A percentile compares a stretch with the other conserved stretches of the same genome.
phyloP scores from a whole-genome alignment of 371 early-diverging fungal genomes.

The Mortierella sp. region DNA sequence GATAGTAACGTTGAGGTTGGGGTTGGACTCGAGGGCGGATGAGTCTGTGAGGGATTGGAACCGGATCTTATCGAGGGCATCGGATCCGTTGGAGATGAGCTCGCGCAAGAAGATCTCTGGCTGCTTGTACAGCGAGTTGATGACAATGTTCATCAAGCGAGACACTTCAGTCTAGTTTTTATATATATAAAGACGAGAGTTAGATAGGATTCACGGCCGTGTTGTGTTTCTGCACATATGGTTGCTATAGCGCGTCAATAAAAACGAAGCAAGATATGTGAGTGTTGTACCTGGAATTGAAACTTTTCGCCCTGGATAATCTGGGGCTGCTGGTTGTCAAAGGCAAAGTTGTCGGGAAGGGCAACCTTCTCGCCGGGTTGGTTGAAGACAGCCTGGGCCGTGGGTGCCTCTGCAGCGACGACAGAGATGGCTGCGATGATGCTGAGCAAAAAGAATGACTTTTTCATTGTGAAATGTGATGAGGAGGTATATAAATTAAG shows the following conservation, averaged over 20 bases:
- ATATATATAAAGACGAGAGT: not conserved
- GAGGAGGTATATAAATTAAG: constrained; percentile 11
- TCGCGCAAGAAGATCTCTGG: constrained; percentile 96
- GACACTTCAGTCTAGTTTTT: constrained; percentile 78
- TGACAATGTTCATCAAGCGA: constrained; percentile 92
- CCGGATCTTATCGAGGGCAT: constrained; percentile 96
- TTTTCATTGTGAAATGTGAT: constrained; percentile 43
- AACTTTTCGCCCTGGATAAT: constrained; percentile 50
- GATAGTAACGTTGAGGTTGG: constrained; percentile 81
- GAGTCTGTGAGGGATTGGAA: constrained; percentile 82
- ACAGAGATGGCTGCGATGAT: constrained; percentile 56
- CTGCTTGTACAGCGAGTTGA: constrained; percentile 89
- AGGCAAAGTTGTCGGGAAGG: constrained; percentile 55
- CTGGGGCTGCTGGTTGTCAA: constrained; percentile 21
- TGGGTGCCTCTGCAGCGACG: constrained; percentile 54
- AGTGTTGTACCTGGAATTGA: constrained; percentile 60
- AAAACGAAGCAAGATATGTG: not conserved
- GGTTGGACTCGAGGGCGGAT: constrained; percentile 64
- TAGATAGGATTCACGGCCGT: not conserved
- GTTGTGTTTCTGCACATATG: not conserved
- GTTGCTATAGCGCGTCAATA: too few relatives aligned
- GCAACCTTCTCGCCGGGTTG: constrained; percentile 42
- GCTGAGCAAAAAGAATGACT: constrained; percentile 46
- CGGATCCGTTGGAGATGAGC: constrained; percentile 95
- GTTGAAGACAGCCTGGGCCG: constrained; percentile 45